Evolutionary conservation across 2,329 filamentous ascomycete genomes (phyloP).

Genomic region (Reticulascus tulasneorum): DNA sequence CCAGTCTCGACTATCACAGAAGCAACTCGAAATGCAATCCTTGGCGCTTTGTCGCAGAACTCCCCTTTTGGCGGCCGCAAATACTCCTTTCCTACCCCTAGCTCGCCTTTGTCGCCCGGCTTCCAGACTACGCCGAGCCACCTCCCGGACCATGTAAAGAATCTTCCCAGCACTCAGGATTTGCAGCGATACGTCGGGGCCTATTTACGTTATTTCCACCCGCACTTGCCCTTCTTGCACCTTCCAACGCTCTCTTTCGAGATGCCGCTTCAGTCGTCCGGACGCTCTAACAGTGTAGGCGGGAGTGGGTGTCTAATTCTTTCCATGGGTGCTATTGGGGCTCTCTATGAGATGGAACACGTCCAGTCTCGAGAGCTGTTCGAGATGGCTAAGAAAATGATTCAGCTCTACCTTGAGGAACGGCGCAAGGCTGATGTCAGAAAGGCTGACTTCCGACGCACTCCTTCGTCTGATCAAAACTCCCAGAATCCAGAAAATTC

Average conservation of each 20-base stretch:
- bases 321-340: constrained; percentile 73
- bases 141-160: constrained; percentile 48
- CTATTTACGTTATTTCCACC: constrained; percentile 90
- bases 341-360: constrained; percentile 80
- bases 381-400: constrained; percentile 92
- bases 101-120: constrained; percentile 51
- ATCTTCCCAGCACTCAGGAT: constrained; percentile 75
- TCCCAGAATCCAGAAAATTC: constrained; percentile 53
- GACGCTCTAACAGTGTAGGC: constrained; percentile 58
- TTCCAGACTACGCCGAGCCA: constrained; percentile 43
- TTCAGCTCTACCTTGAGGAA: constrained; percentile 88
- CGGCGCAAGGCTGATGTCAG: constrained; percentile 79
- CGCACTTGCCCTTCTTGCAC: constrained; percentile 91
- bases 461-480: constrained; percentile 41
- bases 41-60: constrained; percentile 56
- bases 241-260: constrained; percentile 90
- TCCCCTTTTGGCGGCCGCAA: constrained; percentile 55
- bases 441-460: constrained; percentile 54
- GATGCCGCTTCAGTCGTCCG: constrained; percentile 60
- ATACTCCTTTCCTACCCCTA: constrained; percentile 58
- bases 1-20: constrained; percentile 63
- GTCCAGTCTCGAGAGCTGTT: constrained; percentile 79
- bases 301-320: constrained; percentile 83
- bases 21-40: constrained; percentile 57
- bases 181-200: constrained; percentile 86